These are phyloP conservation scores for Imleria badia DNA, from an alignment of 768 basidiomycete species.

Conservation along the genomic window DNA sequence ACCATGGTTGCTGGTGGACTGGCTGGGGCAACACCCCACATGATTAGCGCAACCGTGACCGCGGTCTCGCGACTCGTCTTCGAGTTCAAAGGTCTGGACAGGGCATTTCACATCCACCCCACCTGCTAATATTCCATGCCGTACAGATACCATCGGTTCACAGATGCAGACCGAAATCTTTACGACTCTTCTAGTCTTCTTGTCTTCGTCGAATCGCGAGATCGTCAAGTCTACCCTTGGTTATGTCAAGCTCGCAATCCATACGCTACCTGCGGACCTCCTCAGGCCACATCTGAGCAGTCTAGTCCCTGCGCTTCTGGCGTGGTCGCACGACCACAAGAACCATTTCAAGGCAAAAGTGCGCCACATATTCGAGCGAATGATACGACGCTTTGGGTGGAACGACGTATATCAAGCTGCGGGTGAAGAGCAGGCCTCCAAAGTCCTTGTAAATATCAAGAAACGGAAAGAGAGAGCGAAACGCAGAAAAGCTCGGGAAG, in stretches of 20 bases:
- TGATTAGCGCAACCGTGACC: conserved; percentile 97
- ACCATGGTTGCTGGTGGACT: conserved; percentile 97
- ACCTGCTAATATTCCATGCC: not conserved
- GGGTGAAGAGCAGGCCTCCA: conserved; percentile 77
- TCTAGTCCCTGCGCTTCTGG: conserved; percentile 81
- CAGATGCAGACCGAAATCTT: conserved; percentile 83
- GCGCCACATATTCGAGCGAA: conserved; percentile 93
- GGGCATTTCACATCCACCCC: not conserved
- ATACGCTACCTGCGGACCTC: conserved; percentile 71
- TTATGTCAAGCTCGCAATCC: conserved; percentile 90
- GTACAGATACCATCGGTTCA: conserved; percentile 61
- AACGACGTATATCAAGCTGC: conserved; percentile 76
- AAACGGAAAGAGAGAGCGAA: conserved; percentile 94
- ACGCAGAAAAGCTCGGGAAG: conserved; percentile 70
- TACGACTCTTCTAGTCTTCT: conserved; percentile 83
- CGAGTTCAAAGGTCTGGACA: conserved; percentile 81
- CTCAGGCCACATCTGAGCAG: conserved; percentile 74
- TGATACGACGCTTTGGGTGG: conserved; percentile 89
- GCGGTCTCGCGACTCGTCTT: conserved; percentile 92
- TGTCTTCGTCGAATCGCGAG: conserved; percentile 93
- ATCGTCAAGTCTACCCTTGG: conserved; percentile 97
- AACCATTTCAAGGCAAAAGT: conserved; percentile 99
- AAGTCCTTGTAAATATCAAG: conserved; percentile 91
- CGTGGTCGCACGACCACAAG: conserved; percentile 97
- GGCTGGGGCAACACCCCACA: conserved; percentile 91